phyloP scores from a whole-genome alignment of 1,139 yeast genomes.

The Saccharomyces hybrid region DNA sequence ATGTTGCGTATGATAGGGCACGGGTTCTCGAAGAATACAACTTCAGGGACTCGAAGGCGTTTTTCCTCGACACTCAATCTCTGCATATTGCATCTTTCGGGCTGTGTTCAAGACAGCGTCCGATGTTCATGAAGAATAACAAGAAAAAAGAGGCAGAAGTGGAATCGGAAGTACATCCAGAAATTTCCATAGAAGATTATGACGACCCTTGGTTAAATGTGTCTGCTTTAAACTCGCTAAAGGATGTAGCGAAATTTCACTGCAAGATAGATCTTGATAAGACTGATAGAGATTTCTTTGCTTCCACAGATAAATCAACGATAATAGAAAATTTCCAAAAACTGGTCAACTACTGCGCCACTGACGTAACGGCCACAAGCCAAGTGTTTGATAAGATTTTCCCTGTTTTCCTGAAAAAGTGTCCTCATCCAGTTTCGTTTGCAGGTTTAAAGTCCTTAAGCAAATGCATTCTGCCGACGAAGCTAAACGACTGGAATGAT shows the following conservation, averaged over 20 bases:
- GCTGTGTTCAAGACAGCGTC: constrained; percentile 85
- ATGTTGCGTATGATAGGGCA: constrained; percentile 86
- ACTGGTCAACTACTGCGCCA: constrained; percentile 74
- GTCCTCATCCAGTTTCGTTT: constrained; percentile 94
- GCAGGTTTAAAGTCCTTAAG: constrained; percentile 77
- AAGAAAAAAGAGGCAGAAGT: constrained; percentile 30
- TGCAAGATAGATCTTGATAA: constrained; percentile 68
- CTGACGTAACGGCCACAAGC: constrained; percentile 72
- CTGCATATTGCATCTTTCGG: constrained; percentile 88
- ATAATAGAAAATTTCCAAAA: constrained; percentile 51
- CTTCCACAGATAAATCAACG: constrained; percentile 44
- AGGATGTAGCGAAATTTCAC: constrained; percentile 74
- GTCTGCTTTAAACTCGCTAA: constrained; percentile 74
- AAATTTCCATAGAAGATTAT: constrained; percentile 15
- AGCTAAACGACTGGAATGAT: constrained; percentile 55
- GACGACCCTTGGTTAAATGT: constrained; percentile 69
- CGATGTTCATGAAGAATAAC: constrained; percentile 62
- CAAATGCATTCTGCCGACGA: constrained; percentile 73
- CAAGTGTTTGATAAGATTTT: constrained; percentile 59
- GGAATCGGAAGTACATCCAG: constrained; percentile 8
- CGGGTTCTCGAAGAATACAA: constrained; percentile 77
- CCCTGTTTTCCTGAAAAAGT: constrained; percentile 56
- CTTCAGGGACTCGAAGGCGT: constrained; percentile 57
- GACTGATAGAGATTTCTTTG: constrained; percentile 55
- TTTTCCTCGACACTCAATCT: constrained; percentile 87